These are phyloP conservation scores for Venturiaceae sp. DNA, from an alignment of 2,329 filamentous ascomycete genomes.

Conservation along the genomic window DNA sequence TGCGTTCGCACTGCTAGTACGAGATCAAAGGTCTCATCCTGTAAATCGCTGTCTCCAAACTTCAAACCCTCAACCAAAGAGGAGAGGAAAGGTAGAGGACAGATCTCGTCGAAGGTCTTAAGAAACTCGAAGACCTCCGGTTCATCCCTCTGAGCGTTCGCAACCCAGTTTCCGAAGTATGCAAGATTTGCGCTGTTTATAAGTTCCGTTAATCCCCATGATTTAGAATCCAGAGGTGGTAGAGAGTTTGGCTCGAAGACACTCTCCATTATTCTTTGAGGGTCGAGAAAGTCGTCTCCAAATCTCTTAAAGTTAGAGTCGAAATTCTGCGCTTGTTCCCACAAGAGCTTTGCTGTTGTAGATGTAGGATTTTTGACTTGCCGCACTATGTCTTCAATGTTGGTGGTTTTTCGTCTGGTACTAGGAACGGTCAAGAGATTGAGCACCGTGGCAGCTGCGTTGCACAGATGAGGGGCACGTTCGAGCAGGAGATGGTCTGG, in stretches of 20 bases:
- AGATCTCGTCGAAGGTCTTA: slow-evolving; percentile 21
- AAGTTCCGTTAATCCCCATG: slow-evolving; percentile 29
- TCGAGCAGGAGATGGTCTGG: neutral
- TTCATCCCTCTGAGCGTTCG: slow-evolving; percentile 17
- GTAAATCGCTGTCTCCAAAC: slow-evolving; percentile 29
- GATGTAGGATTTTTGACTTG: slow-evolving; percentile 25
- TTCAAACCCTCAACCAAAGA: slow-evolving; percentile 13
- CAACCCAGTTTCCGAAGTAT: slow-evolving; percentile 28
- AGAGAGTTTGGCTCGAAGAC: slow-evolving; percentile 23
- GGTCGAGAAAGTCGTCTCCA: slow-evolving; percentile 26
- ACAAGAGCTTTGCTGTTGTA: slow-evolving; percentile 22
- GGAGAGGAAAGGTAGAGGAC: slow-evolving; percentile 24
- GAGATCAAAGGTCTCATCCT: slow-evolving; percentile 35
- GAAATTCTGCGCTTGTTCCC: slow-evolving; percentile 25
- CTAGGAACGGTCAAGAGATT: slow-evolving; percentile 17
- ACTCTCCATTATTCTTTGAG: slow-evolving; percentile 25
- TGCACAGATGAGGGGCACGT: slow-evolving; percentile 1
- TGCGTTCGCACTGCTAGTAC: slow-evolving; percentile 47
- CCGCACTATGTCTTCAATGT: slow-evolving; percentile 12
- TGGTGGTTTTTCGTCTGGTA: slow-evolving; percentile 10
- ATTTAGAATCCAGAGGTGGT: slow-evolving; percentile 16
- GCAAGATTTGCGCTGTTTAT: slow-evolving; percentile 36
- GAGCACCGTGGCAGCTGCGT: slow-evolving; percentile 17
- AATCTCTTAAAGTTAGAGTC: slow-evolving; percentile 15
- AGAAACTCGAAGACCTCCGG: slow-evolving; percentile 21